Base-by-base conservation (phyloP, 176 grass and related monocot genomes). In the Miscanthus lutarioriparius region DNA sequence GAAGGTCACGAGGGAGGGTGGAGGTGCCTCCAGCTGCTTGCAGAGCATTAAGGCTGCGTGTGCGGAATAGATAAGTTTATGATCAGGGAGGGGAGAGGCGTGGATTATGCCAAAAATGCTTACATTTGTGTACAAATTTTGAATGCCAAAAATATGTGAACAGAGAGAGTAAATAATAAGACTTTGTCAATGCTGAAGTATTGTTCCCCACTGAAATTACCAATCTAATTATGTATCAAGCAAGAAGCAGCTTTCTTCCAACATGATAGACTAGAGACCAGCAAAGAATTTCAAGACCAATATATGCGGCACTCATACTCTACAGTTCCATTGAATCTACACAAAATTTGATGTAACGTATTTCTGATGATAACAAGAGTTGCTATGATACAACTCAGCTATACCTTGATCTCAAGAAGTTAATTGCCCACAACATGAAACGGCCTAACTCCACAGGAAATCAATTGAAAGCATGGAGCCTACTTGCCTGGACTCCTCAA, bases 331-430 rank as follows among this genome's bases (percentile, higher is more conserved):
- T 73, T 84, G 33, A 90, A 70, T 56, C 80, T 56, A 70, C 54
- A 67, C 26, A 73, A 35, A 51, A 75, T 74, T 68, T 72, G 74
- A 19, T 49, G 68, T 48, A 22, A 23, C n/a, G 19, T 84, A 80
- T 58, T 72, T 84, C 12, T 63, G 75, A 54, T 61, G 73, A 61
- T 74, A 84, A 66, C 82, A 89, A 59, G 49, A 80, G 76, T 75
- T 75, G 45, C n/a, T 85, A 80, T 84, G 82, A 84, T 80, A 85
- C 76, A 89, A 70, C 22, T 56, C 36, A 70, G 38, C 28, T 80
- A 48, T 69, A 84, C 45, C 62, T 53, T 80, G 48, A 69, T 23
- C 44, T 61, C 48, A 69, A 80, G 20, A 84, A 41, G 69, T 72
- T 74, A 83, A 83, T n/a, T n/a, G n/a, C n/a, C n/a, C n/a, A n/a